These are phyloP conservation scores for Elsinoe fawcettii DNA, from an alignment of 2,329 filamentous ascomycete genomes.

Conservation along the genomic window DNA sequence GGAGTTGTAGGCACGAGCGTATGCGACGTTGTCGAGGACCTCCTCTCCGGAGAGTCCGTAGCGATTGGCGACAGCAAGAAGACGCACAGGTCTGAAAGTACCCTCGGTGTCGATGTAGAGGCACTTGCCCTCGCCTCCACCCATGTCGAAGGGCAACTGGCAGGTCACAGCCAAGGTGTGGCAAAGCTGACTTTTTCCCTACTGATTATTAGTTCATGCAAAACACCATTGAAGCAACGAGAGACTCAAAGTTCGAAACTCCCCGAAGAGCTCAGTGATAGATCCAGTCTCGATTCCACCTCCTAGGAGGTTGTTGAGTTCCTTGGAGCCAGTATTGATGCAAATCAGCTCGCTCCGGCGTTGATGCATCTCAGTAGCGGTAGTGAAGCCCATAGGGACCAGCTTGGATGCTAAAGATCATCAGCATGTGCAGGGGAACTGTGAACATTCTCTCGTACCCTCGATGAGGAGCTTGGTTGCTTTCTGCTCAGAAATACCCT, in stretches of 20 bases:
- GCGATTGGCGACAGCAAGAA: constrained; percentile 85
- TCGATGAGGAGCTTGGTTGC: constrained; percentile 84
- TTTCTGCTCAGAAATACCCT: constrained; percentile 96
- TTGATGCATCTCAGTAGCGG: constrained; percentile 97
- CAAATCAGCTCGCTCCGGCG: constrained; percentile 94
- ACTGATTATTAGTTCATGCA: background rate
- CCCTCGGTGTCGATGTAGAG: constrained; percentile 98
- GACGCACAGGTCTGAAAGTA: constrained; percentile 83
- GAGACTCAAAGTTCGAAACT: constrained; percentile 67
- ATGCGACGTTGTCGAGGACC: constrained; percentile 95
- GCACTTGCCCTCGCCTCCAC: constrained; percentile 95
- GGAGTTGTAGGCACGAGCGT: constrained; percentile 95
- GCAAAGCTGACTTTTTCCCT: constrained; percentile 93
- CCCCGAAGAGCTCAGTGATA: constrained; percentile 95
- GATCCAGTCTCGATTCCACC: constrained; percentile 95
- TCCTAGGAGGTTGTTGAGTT: constrained; percentile 87
- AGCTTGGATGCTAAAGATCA: constrained; percentile 69
- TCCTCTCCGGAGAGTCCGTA: constrained; percentile 95
- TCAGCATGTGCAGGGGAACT: constrained; percentile 15
- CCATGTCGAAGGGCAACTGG: constrained; percentile 97
- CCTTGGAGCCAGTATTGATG: constrained; percentile 95
- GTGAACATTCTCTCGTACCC: constrained; percentile 49
- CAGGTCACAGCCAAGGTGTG: constrained; percentile 98
- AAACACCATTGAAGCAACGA: too few relatives aligned
- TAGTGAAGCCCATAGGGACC: constrained; percentile 98